Evolutionary conservation across 305 asterid genomes (phyloP).

Genomic region (Galium porrigens): DNA sequence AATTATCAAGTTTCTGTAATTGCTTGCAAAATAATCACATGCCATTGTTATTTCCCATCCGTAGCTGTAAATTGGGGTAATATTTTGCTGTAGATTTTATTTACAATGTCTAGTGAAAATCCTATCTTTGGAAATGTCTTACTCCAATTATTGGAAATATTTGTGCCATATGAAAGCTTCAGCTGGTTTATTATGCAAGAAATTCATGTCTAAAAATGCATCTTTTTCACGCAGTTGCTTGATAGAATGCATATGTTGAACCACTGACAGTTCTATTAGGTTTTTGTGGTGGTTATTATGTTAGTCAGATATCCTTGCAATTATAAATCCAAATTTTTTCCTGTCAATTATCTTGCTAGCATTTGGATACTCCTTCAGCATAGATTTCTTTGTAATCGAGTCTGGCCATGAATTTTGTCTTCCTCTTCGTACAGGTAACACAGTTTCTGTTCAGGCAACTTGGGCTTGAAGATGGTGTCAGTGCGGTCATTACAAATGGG

Average conservation of each 20-base stretch:
- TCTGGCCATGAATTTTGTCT: slow-evolving; percentile 1
- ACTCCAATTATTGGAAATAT: not conserved
- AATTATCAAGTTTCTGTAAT: not conserved
- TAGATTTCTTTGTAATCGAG: not conserved
- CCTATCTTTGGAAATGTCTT: not conserved
- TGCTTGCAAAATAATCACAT: not conserved
- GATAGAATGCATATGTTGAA: not conserved
- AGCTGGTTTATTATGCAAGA: not conserved
- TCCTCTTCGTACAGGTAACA: slow-evolving; percentile 50
- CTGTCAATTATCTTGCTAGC: not conserved
- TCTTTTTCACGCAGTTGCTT: not conserved
- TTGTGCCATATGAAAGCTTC: not conserved
- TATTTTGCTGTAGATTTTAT: not conserved
- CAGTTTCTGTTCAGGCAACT: slow-evolving; percentile 59
- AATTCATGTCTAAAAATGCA: not conserved
- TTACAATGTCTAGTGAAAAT: not conserved
- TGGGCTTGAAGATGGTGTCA: slow-evolving; percentile 54
- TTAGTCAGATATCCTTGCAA: not conserved
- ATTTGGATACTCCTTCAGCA: not conserved
- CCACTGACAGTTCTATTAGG: not conserved
- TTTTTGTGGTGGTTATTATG: not conserved
- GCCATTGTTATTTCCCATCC: not conserved
- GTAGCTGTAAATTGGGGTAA: not conserved
- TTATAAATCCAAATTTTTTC: not conserved
- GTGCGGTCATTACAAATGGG: slow-evolving; percentile 91